Evolutionary conservation across 129 eudicot genomes (phyloP), one percentile per base, ranked within the genome.

Genomic region (Oenanthe sinensis): DNA sequence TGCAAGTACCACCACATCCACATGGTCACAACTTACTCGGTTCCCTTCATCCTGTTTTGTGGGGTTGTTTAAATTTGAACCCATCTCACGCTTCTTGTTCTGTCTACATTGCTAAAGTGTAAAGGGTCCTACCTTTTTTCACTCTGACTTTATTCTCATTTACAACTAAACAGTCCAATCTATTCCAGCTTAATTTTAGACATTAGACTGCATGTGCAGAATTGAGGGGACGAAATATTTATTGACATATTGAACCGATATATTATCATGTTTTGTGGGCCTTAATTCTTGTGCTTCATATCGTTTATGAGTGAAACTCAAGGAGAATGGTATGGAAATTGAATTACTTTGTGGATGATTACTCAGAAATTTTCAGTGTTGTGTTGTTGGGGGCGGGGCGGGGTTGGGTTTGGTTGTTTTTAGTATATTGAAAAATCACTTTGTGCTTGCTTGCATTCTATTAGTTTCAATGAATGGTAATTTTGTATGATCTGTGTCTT

Each of bases 21-120:
- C 73, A 33, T 68, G 73, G 73, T 68, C 73, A 33, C 73, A 68
- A 33, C 44, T 68, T 37, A 33, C n/a, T 13, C 73, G 43, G 73
- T 68, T 68, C 73, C 73, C 73, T 24, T 60, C 15, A 10, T 60
- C 72, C 72, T 13, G 14, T 13, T 33, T 5, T 68, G 73, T 68
- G 73, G 73, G 73, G 73, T 68, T 68, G 73, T 68, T 30, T 33
- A 15, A 17, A 33, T 68, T 30, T 30, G 73, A 33, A 68, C 73
- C 73, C 73, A 68, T 28, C 73, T 37, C 44, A 68, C 40, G 15
- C n/a, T 68, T 11, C 73, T 68, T 68, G 40, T 33, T 37, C 43
- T 68, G 73, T 68, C 73, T 37, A 68, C 73, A 68, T 68, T 33
- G 43, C n/a, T 28, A 33, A 33, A 33, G 73, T 33, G n/a, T 68